Percentiles rank a stretch among this genome's conserved stretches.
Conservation (phyloP, 345 rosid species). For the Lepidium aucheri region DNA sequence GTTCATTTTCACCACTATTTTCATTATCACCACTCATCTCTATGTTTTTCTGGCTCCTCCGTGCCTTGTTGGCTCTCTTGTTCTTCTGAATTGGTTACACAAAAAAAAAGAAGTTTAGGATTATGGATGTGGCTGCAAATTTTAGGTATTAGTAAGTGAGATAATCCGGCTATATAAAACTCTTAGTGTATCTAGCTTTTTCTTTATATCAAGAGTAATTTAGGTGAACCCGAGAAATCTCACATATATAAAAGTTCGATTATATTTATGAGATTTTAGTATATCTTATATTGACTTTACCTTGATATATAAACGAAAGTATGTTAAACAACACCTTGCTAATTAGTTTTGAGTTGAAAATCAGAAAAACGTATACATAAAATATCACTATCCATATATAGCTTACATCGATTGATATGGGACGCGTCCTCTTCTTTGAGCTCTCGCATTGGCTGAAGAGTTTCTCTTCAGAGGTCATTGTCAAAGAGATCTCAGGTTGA, state of each 20-base stretch:
- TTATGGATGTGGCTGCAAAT: neutral
- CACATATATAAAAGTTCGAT: no score
- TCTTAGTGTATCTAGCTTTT: no score
- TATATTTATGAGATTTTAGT: no score
- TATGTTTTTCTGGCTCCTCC: conserved; percentile 32
- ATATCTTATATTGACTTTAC: no score
- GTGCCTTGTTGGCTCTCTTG: conserved; percentile 33
- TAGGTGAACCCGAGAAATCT: no score
- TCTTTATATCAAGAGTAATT: no score
- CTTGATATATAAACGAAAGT: neutral
- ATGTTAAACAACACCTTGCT: neutral
- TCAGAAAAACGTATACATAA: neutral
- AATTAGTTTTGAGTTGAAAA: neutral
- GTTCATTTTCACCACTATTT: conserved; percentile 10
- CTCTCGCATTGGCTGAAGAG: no score
- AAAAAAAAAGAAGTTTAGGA: neutral
- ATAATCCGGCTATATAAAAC: neutral
- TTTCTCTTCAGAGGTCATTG: conserved; percentile 22
- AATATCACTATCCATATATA: no score
- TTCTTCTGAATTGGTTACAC: conserved; percentile 32
- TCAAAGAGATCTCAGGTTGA: conserved; percentile 3
- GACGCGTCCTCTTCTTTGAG: conserved; percentile 52
- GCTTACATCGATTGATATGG: conserved; percentile 41
- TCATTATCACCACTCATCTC: conserved; percentile 34
- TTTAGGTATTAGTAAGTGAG: neutral